Base-by-base conservation (phyloP, 768 basidiomycete genomes). In the Mycena metata region DNA sequence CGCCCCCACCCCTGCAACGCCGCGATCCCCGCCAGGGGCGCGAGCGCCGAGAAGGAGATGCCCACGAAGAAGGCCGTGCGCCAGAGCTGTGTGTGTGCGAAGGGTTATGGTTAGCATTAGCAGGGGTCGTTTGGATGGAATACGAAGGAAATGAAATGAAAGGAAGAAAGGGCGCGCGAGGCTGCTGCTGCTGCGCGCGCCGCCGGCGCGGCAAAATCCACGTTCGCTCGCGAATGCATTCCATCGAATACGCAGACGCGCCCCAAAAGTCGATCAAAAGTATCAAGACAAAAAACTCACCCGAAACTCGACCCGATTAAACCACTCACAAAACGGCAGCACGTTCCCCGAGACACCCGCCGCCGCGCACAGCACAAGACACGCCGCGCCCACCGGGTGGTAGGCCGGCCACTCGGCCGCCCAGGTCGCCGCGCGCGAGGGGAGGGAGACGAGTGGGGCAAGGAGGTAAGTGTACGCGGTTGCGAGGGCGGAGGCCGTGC, bases 241-340 rank as follows among this genome's bases (percentile, higher is more conserved):
- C n/a, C n/a, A n/a, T n/a, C n/a, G n/a, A n/a, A n/a, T n/a, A n/a
- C n/a, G n/a, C n/a, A n/a, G n/a, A n/a, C n/a, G n/a, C n/a, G n/a
- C n/a, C n/a, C n/a, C n/a, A n/a, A n/a, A n/a, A n/a, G n/a, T n/a
- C 24, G 0, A 24, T 2, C 1, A 17, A 26, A 17, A 15, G n/a
- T n/a, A n/a, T n/a, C n/a, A n/a, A n/a, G n/a, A 50, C 8, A 15
- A 33, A 3, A 2, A 39, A 39, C 10, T 15, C 57, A 58, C 57
- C 57, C 57, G 57, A 58, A 46, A 33, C 42, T 58, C 57, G 9
- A 58, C 57, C 57, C 42, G 82, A 76, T 98, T 96, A 79, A 98
- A 98, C 95, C 95, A 97, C 33, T 83, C 78, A 81, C 91, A 91
- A 83, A 97, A 98, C 23, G 96, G 95, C 64, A 95, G 85, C 41